Conservation (phyloP, 1,139 yeast species). For the Hansenula sp. region DNA sequence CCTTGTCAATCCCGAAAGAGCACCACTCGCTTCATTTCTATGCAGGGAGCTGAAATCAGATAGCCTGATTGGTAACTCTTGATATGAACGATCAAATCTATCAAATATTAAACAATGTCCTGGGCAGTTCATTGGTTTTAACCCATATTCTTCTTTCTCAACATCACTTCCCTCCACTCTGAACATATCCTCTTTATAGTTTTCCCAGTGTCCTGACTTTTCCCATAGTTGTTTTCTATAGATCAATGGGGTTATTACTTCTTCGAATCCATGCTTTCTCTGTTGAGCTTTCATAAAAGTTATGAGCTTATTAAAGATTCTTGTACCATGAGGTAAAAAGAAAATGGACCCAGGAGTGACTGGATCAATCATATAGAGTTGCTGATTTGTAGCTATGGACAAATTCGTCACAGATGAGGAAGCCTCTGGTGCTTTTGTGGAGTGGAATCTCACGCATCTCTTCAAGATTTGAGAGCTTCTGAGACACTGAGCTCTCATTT, state of each 20-base stretch:
- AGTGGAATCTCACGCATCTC: not conserved
- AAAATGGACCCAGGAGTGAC: slow-evolving; percentile 85
- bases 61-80: slow-evolving; percentile 83
- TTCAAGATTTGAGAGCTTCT: not conserved
- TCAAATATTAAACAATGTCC: slow-evolving; percentile 91
- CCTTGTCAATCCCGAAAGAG: slow-evolving; percentile 88
- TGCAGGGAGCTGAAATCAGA: slow-evolving; percentile 94
- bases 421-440: not conserved
- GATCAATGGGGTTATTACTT: slow-evolving; percentile 89
- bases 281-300: slow-evolving; percentile 78
- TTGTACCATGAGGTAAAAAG: slow-evolving; percentile 87
- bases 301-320: slow-evolving; percentile 74
- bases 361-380: slow-evolving; percentile 70
- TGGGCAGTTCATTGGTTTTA: slow-evolving; percentile 98
- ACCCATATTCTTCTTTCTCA: slow-evolving; percentile 59
- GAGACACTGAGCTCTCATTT: not conserved
- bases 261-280: slow-evolving; percentile 79
- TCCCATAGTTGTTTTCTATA: slow-evolving; percentile 86
- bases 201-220: slow-evolving; percentile 94
- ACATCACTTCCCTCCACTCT: slow-evolving; percentile 49
- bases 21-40: slow-evolving; percentile 94
- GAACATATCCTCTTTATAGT: slow-evolving; percentile 93
- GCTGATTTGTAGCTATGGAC: slow-evolving; percentile 57
- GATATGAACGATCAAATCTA: slow-evolving; percentile 78
- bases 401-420: slow-evolving; percentile 31